Base-by-base conservation (phyloP, 192 early-diverging fungal species). In the Umbelopsis sp. region DNA sequence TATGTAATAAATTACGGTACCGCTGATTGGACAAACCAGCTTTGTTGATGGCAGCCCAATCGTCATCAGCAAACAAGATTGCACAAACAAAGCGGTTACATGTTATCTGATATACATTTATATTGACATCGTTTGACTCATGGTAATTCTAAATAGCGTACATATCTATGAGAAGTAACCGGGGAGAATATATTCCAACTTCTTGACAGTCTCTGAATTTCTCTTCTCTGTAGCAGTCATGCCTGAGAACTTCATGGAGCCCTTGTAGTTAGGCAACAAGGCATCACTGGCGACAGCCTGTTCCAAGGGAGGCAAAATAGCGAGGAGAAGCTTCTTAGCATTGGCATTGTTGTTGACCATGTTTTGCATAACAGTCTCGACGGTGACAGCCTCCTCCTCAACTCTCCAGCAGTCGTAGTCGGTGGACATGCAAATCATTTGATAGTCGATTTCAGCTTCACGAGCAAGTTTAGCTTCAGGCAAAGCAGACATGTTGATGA, bases 351-450 rank as follows among this genome's bases (percentile, higher is more conserved):
- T 99, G 70, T 86, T 86, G 69, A 85, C 87, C 85, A 98, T 87
- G 80, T 95, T 98, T 36, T 86, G 85, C 84, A 99, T 91, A 45
- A 95, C 94, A 65, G 87, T 87, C 66, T 93, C 90, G 16, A 94
- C 92, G 10, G 90, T 91, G 47, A 99, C 98, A 11, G 89, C 83
- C 70, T 93, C 95, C 62, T 91, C 91, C 9, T 86, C 81, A 67
- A 87, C 84, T 73, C 87, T 87, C 93, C 93, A 94, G 79, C 90
- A 91, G 78, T 99, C 98, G 77, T 98, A 99, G 86, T 99, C 98
- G 36, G 98, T 99, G 36, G 93, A 91, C 98, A 99, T 99, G 86
- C 98, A 99, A 36, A 99, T 87, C 89, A 98, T 94, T 73, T 97
- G 94, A 77, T 99, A 99, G 16, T 93, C 95, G 77, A 99, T 95